Evolutionary conservation across 2,329 filamentous ascomycete species (phyloP).

Genomic region (Rhynchosporium graminicola): DNA sequence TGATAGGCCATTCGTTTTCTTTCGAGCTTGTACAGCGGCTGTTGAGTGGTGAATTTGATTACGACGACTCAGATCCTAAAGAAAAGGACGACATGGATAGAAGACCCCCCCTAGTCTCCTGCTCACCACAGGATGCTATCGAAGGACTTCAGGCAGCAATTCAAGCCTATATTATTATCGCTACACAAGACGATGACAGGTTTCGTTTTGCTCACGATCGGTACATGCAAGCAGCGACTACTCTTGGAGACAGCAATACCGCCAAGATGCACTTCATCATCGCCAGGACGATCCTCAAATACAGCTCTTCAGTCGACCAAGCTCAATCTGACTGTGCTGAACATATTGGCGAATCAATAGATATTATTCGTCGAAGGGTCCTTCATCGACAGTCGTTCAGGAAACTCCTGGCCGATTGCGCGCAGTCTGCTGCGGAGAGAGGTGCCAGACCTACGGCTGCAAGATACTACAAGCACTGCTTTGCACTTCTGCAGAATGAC

Average conservation of each 20-base stretch:
- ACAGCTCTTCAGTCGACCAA: conserved; percentile 61
- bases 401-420: conserved; percentile 72
- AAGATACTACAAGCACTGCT: conserved; percentile 76
- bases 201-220: conserved; percentile 90
- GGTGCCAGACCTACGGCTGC: conserved; percentile 80
- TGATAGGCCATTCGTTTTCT: conserved; percentile 81
- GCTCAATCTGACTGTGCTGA: conserved; percentile 73
- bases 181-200: conserved; percentile 80
- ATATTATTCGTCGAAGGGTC: conserved; percentile 70
- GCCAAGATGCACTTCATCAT: conserved; percentile 90
- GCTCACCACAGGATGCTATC: conserved; percentile 66
- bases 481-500: conserved; percentile 75
- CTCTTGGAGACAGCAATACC: conserved; percentile 67
- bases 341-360: conserved; percentile 77
- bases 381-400: conserved; percentile 65
- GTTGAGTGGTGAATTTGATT: conserved; percentile 73
- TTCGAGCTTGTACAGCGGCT: conserved; percentile 78
- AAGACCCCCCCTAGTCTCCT: conserved; percentile 45
- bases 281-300: conserved; percentile 76
- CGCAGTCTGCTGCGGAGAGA: conserved; percentile 75
- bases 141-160: conserved; percentile 81
- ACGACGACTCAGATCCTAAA: conserved; percentile 44
- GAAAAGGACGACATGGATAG: conserved; percentile 43
- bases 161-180: conserved; percentile 76
- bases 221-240: conserved; percentile 73